These are phyloP conservation scores for Pseudogymnoascus verrucosus DNA, from an alignment of 2,329 filamentous ascomycete genomes.

Conservation along the genomic window DNA sequence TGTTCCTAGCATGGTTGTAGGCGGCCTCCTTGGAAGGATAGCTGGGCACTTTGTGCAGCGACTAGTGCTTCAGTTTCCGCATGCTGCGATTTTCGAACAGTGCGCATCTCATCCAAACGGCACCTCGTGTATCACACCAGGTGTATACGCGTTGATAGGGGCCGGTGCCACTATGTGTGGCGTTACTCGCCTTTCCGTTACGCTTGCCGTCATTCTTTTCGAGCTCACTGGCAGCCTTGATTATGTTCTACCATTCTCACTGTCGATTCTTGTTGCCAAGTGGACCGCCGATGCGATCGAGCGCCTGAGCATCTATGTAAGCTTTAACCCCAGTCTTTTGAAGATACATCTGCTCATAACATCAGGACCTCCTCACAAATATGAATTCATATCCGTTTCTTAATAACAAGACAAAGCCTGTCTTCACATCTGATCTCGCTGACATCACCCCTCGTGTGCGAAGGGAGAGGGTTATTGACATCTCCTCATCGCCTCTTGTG, in stretches of 20 bases:
- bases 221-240: slow-evolving; percentile 92
- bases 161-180: slow-evolving; percentile 98
- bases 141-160: slow-evolving; percentile 92
- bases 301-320: slow-evolving; percentile 82
- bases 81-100: slow-evolving; percentile 63
- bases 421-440: slow-evolving; percentile 80
- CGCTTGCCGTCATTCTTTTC: slow-evolving; percentile 88
- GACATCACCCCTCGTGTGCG: slow-evolving; percentile 76
- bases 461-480: slow-evolving; percentile 76
- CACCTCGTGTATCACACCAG: slow-evolving; percentile 83
- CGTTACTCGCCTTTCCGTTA: slow-evolving; percentile 87
- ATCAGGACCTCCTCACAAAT: slow-evolving; percentile 77
- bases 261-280: slow-evolving; percentile 89
- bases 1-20: slow-evolving; percentile 97
- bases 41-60: slow-evolving; percentile 82
- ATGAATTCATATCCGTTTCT: slow-evolving; percentile 97
- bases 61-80: slow-evolving; percentile 64
- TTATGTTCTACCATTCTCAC: slow-evolving; percentile 88
- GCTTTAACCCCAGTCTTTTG: slow-evolving; percentile 23
- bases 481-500: slow-evolving; percentile 73
- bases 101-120: slow-evolving; percentile 62
- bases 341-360: slow-evolving; percentile 11
- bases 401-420: slow-evolving; percentile 89
- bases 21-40: slow-evolving; percentile 81
- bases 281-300: slow-evolving; percentile 97